Evolutionary conservation across 2,329 filamentous ascomycete genomes (phyloP).

Genomic region (Akanthomyces muscarius): DNA sequence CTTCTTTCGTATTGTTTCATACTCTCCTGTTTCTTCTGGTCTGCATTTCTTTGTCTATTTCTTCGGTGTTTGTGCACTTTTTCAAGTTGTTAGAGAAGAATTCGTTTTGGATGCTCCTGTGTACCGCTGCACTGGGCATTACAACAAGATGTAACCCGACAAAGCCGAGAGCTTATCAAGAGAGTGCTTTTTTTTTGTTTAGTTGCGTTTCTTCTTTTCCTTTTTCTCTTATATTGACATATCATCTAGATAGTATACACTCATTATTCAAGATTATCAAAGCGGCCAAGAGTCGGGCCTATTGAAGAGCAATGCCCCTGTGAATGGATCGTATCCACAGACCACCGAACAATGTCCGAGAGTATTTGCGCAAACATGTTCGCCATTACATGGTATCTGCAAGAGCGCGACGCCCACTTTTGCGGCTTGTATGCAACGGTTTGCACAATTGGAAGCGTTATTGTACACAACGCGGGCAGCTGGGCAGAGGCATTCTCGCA

Average conservation of each 20-base stretch:
- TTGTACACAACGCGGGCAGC: too few species aligned
- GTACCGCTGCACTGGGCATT: neutral
- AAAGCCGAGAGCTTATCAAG: neutral
- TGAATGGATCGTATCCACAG: too few species aligned
- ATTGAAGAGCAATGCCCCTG: neutral
- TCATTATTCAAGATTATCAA: conserved; percentile 3
- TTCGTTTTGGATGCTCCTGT: neutral
- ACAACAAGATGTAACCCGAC: neutral
- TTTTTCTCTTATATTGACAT: neutral
- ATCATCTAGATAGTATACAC: conserved; percentile 11
- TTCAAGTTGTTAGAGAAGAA: neutral
- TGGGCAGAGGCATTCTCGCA: too few species aligned
- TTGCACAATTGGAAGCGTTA: too few species aligned
- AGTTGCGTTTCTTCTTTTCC: neutral
- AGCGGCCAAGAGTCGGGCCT: neutral
- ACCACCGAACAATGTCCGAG: too few species aligned
- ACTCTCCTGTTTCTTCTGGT: neutral
- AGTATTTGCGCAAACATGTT: too few species aligned
- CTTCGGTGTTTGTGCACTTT: neutral
- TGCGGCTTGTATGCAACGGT: too few species aligned
- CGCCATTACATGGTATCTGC: too few species aligned
- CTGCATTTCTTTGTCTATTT: neutral
- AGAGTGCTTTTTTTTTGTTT: neutral
- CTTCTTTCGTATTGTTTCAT: neutral
- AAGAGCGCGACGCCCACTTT: too few species aligned